Conservation (phyloP, 805 yeast genomes). For the Myxozyma kluyveri region DNA sequence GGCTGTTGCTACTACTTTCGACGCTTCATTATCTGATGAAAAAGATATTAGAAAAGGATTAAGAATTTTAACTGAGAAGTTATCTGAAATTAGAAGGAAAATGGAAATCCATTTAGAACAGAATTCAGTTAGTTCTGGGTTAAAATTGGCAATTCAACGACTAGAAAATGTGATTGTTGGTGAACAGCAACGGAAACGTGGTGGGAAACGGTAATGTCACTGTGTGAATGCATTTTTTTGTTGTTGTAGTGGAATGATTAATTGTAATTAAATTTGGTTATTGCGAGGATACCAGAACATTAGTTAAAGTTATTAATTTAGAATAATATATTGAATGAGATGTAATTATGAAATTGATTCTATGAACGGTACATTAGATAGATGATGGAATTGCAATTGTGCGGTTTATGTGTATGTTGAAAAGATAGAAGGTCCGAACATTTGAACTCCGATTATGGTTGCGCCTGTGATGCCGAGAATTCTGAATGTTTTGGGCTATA, state of each 20-base stretch:
- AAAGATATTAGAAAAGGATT: neutral
- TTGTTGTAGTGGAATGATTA: too few relatives aligned
- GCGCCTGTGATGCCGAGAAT: neutral
- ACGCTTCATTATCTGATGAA: constrained; percentile 3
- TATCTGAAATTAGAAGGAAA: constrained; percentile 39
- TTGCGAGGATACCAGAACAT: neutral
- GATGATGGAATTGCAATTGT: too few relatives aligned
- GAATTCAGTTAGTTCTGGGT: constrained; percentile 31
- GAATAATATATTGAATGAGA: neutral
- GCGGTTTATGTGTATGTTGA: too few relatives aligned
- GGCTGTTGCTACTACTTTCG: constrained; percentile 11
- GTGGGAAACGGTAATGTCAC: neutral
- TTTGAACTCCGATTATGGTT: neutral
- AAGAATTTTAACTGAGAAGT: constrained; percentile 37
- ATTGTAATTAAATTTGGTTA: neutral
- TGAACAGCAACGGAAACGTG: constrained; percentile 9
- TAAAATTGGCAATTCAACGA: constrained; percentile 29
- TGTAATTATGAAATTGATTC: too few relatives aligned
- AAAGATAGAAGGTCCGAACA: neutral
- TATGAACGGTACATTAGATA: too few relatives aligned
- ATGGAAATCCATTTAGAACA: constrained; percentile 47
- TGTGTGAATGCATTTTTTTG: too few relatives aligned
- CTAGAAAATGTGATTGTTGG: constrained; percentile 14
- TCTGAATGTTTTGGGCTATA: neutral
- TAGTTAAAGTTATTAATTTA: neutral